Evolutionary conservation across 2,329 filamentous ascomycete genomes (phyloP), one percentile per base, ranked within the genome.

Genomic region (Pochonia chlamydosporia): DNA sequence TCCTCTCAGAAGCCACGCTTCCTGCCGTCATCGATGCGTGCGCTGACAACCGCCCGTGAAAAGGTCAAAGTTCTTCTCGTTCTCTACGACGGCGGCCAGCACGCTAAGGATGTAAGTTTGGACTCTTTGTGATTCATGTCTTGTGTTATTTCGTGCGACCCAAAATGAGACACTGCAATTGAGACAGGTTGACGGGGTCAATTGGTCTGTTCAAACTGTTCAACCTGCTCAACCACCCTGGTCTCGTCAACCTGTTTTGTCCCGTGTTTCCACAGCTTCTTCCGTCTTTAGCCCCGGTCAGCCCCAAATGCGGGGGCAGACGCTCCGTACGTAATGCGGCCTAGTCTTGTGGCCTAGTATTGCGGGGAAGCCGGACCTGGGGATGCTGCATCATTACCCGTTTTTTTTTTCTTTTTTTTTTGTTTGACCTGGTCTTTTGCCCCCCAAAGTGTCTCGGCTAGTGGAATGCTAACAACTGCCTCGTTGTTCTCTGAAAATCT

Each of bases 1-100:
- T 47, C 49, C 47, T 73, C 55, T 65, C 75, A 40, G 46, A 18
- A 11, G 74, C 57, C 65, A 75, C 54, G 64, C 56, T 72, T 70
- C 61, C 64, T 62, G 61, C 68, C 57, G 65, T 52, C 49, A 70
- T 47, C 51, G 40, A 42, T 50, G 59, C 80, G 81, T 73, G 79
- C 70, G 70, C 74, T 78, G 63, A 77, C 74, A 60, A 68, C 68
- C 52, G 54, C 56, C 50, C 59, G 58, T 57, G 58, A 62, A 63
- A 59, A 96, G 90, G 91, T 91, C 76, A 96, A 96, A 78, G 88
- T 96, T 73, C 85, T 96, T 67, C 78, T 91, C 65, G 88, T 95
- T 61, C 81, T 96, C 60, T 96, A 96, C 78, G 91, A 96, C 73
- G 91, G 90, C 68, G 80, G 82, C 67, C 76, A 89, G 75, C 89